Percentiles rank a stretch among this genome's conserved stretches.
Conservation (phyloP, 108 stramenopile species). For the Pseudonitzschia multiseries region DNA sequence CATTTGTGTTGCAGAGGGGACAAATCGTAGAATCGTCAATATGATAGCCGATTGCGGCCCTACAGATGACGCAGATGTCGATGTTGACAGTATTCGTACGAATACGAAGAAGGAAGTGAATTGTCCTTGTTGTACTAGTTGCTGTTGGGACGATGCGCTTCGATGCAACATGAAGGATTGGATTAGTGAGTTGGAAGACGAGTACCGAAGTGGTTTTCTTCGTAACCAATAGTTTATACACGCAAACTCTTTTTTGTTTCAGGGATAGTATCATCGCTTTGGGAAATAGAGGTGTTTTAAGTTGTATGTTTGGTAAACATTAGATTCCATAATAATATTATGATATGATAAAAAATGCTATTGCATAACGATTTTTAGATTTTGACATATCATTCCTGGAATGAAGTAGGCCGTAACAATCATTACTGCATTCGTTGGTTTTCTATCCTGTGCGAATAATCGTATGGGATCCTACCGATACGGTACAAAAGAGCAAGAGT, state of each 20-base stretch:
- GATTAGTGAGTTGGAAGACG: constrained; percentile 11
- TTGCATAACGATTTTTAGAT: too few relatives aligned
- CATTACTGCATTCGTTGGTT: too few relatives aligned
- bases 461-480: too few relatives aligned
- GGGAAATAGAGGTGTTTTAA: neutral
- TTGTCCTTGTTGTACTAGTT: constrained; percentile 35
- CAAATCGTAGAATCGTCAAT: neutral
- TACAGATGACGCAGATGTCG: constrained; percentile 1
- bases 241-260: neutral
- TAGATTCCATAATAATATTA: too few relatives aligned
- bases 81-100: neutral
- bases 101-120: constrained; percentile 12
- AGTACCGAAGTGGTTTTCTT: constrained; percentile 1
- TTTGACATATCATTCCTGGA: too few relatives aligned
- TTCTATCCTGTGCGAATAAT: too few relatives aligned
- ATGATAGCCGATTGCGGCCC: constrained; percentile 31
- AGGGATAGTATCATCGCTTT: neutral
- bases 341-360: too few relatives aligned
- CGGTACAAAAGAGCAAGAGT: too few relatives aligned
- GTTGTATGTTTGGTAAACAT: too few relatives aligned
- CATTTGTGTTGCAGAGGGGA: neutral
- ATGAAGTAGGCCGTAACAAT: too few relatives aligned
- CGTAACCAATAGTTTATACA: neutral
- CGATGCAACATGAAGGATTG: constrained; percentile 31
- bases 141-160: constrained; percentile 27